Percentiles rank a stretch among this genome's conserved stretches.
These are phyloP conservation scores for Malus hybrid DNA, from an alignment of 331 rosid genomes.

Conservation along the genomic window DNA sequence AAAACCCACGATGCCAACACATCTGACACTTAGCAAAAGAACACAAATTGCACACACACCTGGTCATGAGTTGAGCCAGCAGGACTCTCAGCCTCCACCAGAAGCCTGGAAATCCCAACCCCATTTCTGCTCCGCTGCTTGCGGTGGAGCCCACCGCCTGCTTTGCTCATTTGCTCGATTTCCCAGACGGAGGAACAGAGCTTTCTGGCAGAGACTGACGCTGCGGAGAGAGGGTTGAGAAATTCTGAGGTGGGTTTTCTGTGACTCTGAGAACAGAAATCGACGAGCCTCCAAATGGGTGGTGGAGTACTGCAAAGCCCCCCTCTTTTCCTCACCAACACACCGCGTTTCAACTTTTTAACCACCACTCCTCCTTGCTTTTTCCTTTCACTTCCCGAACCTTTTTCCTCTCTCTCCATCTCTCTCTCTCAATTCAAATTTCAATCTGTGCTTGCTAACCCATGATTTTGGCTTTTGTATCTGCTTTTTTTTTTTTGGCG, in stretches of 20 bases:
- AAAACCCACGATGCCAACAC: too few relatives aligned
- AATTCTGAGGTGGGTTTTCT: conserved; percentile 30
- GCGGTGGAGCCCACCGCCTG: conserved; percentile 25
- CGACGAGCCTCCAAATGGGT: conserved; percentile 73
- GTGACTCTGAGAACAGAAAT: conserved; percentile 9
- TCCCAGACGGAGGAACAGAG: conserved; percentile 77
- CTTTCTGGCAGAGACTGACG: conserved; percentile 58
- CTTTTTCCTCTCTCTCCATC: conserved; percentile 21
- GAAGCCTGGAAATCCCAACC: conserved; percentile 11
- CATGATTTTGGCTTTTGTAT: not conserved
- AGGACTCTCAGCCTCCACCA: conserved; percentile 18
- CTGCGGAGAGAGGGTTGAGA: conserved; percentile 22
- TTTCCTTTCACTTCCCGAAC: conserved; percentile 20
- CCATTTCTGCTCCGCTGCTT: conserved; percentile 19
- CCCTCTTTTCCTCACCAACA: conserved; percentile 45
- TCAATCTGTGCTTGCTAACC: conserved; percentile 6
- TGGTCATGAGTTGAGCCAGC: conserved; percentile 18
- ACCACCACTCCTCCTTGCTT: conserved; percentile 27
- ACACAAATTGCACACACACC: conserved; percentile 21
- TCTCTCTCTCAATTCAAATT: conserved; percentile 13
- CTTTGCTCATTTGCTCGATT: conserved; percentile 34
- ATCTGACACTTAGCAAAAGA: too few relatives aligned
- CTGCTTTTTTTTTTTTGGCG: not conserved
- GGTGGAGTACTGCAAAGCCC: conserved; percentile 58
- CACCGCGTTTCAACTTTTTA: conserved; percentile 40